Evolutionary conservation across 305 asterid genomes (phyloP), one percentile per base, ranked within the genome.

Genomic region (Fraxinus velutina): DNA sequence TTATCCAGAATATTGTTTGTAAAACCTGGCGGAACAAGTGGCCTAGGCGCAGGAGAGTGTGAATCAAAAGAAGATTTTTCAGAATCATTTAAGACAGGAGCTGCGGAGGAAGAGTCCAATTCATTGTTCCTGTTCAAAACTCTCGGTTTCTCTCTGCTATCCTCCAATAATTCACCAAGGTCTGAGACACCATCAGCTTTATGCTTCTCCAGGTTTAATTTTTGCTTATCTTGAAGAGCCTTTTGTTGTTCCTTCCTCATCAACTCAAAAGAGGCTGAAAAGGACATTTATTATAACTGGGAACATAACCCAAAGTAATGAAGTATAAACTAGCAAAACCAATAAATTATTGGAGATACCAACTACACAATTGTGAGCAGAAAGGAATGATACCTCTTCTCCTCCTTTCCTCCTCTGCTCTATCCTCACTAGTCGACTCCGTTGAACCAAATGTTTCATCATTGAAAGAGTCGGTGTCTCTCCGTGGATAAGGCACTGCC

Each of bases 11-110:
- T 78, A 78, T 87, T 86, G 91, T 68, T 84, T 79, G 82, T 89
- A 85, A 96, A 96, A 72, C 99, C 99, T 7, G 99, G 99, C 24
- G 99, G 99, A 77, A 93, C 86, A 82, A 92, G 98, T 36, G 97
- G 98, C 83, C 98, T 88, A 79, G 89, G 81, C 79, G 89, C 87
- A 76, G 92, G 89, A 77, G 92, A 84, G 80, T 86, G 94, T 19
- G 92, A 85, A 78, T 87, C 87, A 80, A 88, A 85, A 77, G 94
- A 86, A 82, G 95, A 78, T 87, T 86, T 92, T 76, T 92, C 97
- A 73, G 84, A 79, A 85, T 90, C 97, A 80, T 78, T 88, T 77
- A 87, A 47, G 77, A 81, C 68, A 73, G 88, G 83, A 78, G 75
- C 66, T 24, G 78, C 84, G 44, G 86, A 84, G 79, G 92, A 82